Percentiles rank a stretch among this genome's conserved stretches.
Conservation (phyloP, 805 yeast species). For the Nakazawaea siamensis region DNA sequence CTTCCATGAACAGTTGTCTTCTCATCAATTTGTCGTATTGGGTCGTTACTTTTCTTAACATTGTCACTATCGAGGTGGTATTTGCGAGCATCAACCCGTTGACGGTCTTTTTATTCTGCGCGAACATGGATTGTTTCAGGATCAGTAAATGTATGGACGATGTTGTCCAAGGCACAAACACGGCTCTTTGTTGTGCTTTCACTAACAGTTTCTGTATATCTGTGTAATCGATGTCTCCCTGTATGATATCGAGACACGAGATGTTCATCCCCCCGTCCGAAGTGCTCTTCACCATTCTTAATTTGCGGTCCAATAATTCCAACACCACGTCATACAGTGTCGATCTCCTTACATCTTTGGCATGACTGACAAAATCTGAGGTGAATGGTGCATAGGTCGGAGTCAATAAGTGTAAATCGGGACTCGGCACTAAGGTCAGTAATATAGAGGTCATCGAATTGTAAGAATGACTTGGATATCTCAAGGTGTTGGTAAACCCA, state of each 20-base stretch:
- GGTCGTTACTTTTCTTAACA: conserved; percentile 57
- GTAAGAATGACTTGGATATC: conserved; percentile 90
- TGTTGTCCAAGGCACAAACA: conserved; percentile 83
- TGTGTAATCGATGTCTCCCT: conserved; percentile 56
- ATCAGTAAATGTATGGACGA: conserved; percentile 71
- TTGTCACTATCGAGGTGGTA: conserved; percentile 62
- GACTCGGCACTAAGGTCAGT: conserved; percentile 79
- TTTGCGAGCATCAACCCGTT: conserved; percentile 83
- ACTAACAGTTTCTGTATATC: conserved; percentile 65
- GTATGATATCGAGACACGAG: conserved; percentile 62
- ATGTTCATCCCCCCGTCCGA: conserved; percentile 46
- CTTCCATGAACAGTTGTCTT: conserved; percentile 77
- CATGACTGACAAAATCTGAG: conserved; percentile 52
- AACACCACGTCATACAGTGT: conserved; percentile 82
- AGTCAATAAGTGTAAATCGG: conserved; percentile 66
- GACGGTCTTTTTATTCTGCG: conserved; percentile 29
- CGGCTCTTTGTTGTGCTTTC: conserved; percentile 57
- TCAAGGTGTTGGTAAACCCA: conserved; percentile 74
- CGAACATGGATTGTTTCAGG: conserved; percentile 64
- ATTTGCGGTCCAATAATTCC: conserved; percentile 71
- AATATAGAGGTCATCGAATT: conserved; percentile 75
- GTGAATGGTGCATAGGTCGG: conserved; percentile 78
- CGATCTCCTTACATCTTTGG: conserved; percentile 54
- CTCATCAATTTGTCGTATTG: conserved; percentile 77
- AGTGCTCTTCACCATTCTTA: conserved; percentile 60